Conservation (phyloP, 352 stramenopile genomes). For the Phytophthora nicotianae region DNA sequence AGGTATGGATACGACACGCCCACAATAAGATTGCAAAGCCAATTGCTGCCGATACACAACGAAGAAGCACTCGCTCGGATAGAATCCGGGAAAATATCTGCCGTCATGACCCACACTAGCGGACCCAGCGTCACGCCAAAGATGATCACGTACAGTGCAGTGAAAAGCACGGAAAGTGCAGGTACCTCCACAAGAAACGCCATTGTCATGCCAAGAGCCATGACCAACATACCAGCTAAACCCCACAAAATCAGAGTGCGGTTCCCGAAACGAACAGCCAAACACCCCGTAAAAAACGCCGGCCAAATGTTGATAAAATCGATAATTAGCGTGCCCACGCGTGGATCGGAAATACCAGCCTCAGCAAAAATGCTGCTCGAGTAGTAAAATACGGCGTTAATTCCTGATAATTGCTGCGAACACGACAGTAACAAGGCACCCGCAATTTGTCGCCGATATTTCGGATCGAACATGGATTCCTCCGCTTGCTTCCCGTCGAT, state of each 20-base stretch:
- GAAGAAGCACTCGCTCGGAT: constrained; percentile 28
- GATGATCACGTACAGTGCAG: constrained; percentile 44
- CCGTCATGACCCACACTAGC: constrained; percentile 31
- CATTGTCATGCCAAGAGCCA: constrained; percentile 56
- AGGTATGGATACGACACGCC: constrained; percentile 63
- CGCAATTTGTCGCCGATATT: constrained; percentile 36
- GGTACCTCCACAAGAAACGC: constrained; percentile 48
- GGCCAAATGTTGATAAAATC: constrained; percentile 35
- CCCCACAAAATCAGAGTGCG: constrained; percentile 58
- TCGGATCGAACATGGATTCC: constrained; percentile 20
- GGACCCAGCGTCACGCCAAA: constrained; percentile 30
- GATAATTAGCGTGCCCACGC: constrained; percentile 33
- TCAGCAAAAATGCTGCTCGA: constrained; percentile 52
- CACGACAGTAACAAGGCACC: constrained; percentile 41
- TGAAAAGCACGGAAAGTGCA: constrained; percentile 51
- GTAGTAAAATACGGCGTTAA: constrained; percentile 45
- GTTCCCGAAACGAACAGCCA: constrained; percentile 57
- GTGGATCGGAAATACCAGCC: constrained; percentile 31
- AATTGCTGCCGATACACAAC: constrained; percentile 47
- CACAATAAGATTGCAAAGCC: constrained; percentile 57
- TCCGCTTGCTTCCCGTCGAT: constrained; percentile 14
- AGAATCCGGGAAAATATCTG: constrained; percentile 29
- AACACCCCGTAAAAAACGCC: constrained; percentile 30
- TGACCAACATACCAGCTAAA: constrained; percentile 47
- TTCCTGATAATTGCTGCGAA: constrained; percentile 57